Percentiles rank a stretch among this genome's conserved stretches.
Conservation (phyloP, 805 yeast genomes). For the Clavispora asparagi region DNA sequence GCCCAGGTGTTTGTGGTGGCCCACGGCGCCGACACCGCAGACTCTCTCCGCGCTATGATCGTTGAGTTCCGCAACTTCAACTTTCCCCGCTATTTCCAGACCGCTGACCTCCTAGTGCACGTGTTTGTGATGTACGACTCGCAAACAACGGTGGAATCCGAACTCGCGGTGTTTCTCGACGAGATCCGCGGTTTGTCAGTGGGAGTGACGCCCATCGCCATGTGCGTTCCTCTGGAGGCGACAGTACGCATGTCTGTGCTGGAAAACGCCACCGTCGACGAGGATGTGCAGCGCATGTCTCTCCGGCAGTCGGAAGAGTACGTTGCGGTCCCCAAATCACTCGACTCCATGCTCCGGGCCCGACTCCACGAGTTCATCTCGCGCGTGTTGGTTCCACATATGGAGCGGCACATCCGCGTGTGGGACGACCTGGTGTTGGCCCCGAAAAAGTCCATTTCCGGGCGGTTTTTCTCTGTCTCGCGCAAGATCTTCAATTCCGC, state of each 20-base stretch:
- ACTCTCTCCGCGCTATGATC: conserved; percentile 53
- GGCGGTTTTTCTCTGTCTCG: conserved; percentile 64
- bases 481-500: conserved; percentile 44
- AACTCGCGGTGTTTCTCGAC: conserved; percentile 29
- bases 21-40: conserved; percentile 43
- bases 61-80: conserved; percentile 45
- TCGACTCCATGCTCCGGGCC: conserved; percentile 35
- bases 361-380: conserved; percentile 45
- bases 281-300: conserved; percentile 39
- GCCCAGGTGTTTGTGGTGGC: conserved; percentile 67
- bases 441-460: conserved; percentile 72
- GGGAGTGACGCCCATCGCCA: conserved; percentile 20
- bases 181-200: conserved; percentile 23
- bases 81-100: conserved; percentile 61
- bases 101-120: conserved; percentile 52
- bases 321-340: conserved; percentile 25
- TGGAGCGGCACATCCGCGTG: conserved; percentile 71
- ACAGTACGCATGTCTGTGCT: conserved; percentile 8
- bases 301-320: conserved; percentile 16
- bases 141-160: conserved; percentile 19
- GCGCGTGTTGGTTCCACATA: conserved; percentile 64
- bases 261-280: conserved; percentile 44
- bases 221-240: background rate
- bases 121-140: conserved; percentile 29
- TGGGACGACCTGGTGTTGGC: conserved; percentile 84